Evolutionary conservation across 352 stramenopile genomes (phyloP).

Genomic region (Phytophthora fragariaefolia): DNA sequence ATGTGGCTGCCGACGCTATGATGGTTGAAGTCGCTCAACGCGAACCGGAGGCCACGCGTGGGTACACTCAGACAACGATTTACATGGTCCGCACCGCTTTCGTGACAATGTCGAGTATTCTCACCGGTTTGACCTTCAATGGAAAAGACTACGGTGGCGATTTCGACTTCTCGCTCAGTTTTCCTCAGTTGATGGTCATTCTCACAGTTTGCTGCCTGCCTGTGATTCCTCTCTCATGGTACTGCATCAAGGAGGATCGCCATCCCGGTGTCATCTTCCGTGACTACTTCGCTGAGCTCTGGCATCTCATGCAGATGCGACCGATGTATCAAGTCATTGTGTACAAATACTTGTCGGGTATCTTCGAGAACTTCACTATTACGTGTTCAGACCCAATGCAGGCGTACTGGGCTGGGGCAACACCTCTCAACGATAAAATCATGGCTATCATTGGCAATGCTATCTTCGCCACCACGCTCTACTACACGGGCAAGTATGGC

Average conservation of each 20-base stretch:
- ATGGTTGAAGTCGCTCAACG: slow-evolving; percentile 49
- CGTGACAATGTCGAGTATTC: slow-evolving; percentile 38
- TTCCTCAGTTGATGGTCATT: slow-evolving; percentile 52
- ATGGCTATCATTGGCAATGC: slow-evolving; percentile 44
- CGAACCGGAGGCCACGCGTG: slow-evolving; percentile 34
- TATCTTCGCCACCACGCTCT: slow-evolving; percentile 42
- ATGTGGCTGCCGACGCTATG: slow-evolving; percentile 47
- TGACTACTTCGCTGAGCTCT: slow-evolving; percentile 48
- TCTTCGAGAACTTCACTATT: slow-evolving; percentile 50
- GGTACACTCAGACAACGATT: slow-evolving; percentile 38
- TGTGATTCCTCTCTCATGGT: slow-evolving; percentile 51
- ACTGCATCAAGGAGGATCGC: slow-evolving; percentile 55
- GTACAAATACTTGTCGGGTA: slow-evolving; percentile 42
- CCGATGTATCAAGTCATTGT: slow-evolving; percentile 51
- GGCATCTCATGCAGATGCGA: slow-evolving; percentile 39
- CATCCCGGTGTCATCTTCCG: slow-evolving; percentile 34
- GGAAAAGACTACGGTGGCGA: slow-evolving; percentile 53
- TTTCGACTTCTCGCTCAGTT: slow-evolving; percentile 54
- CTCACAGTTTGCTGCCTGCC: slow-evolving; percentile 40
- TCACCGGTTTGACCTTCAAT: slow-evolving; percentile 51
- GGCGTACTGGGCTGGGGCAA: slow-evolving; percentile 35
- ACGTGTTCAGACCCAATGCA: slow-evolving; percentile 42
- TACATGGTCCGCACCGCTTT: slow-evolving; percentile 51
- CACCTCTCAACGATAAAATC: slow-evolving; percentile 46
- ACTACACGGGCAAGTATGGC: slow-evolving; percentile 40